Base-by-base conservation (phyloP, 1,139 yeast genomes). In the Saccharomycopsis crataegensis region DNA sequence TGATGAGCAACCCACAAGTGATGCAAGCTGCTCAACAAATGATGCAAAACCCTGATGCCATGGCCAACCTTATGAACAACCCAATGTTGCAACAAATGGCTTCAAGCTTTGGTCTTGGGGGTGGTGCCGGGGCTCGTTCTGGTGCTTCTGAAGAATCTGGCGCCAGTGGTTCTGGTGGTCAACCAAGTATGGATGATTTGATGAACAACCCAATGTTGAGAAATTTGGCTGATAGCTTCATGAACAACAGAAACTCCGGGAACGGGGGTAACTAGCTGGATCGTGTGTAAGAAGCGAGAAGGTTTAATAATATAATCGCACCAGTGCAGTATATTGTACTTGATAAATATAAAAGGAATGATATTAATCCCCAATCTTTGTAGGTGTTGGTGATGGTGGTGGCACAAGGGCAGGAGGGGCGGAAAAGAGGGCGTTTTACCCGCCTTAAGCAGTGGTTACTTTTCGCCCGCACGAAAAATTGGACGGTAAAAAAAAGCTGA, bases 21-120 rank as follows among this genome's bases (percentile, higher is more conserved):
- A 85, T 85, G 88, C 89, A 86, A 71, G 94, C 95, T 64, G 98
- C 98, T 43, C 94, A 89, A 68, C 82, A 82, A 65, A 80, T 93
- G 86, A 90, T 91, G 96, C 80, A 82, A 57, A 84, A 91, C 67
- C 98, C 98, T 37, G 78, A 74, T 46, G 91, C 96, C 50, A 73
- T 91, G 74, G 76, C 73, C 59, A 81, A 82, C 55, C 72, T 91
- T 67, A 82, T 91, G 90, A 80, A 72, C 68, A 87, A 89, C 67
- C 97, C 97, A 32, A 81, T 82, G 62, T 65, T 87, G 22, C 80
- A 79, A 64, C 84, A 82, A 66, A 85, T 86, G 94, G 94, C 94
- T 44, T 79, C 79, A 61, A 78, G 72, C 57, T 74, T 86, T 69
- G 81, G 86, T 8, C 67, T 79, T 50, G 89, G 88, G 43, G 79